Conservation (phyloP, 108 stramenopile species). For the Skeletonema tropicum region DNA sequence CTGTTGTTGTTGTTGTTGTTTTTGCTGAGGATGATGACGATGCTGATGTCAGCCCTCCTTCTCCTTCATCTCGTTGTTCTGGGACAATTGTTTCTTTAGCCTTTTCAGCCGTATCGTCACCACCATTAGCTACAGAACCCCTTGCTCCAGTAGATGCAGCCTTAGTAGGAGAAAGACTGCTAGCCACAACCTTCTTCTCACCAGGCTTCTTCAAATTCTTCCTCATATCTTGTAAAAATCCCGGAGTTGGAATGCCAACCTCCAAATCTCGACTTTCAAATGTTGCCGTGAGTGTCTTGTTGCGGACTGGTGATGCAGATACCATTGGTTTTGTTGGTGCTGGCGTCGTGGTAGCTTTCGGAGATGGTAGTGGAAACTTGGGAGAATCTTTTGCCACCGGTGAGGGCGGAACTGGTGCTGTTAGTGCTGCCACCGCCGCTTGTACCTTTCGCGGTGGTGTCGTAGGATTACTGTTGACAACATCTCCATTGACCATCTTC, state of each 20-base stretch:
- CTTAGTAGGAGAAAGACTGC: neutral
- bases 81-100: neutral
- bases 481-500: neutral
- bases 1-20: neutral
- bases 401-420: neutral
- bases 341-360: neutral
- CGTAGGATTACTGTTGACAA: neutral
- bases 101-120: neutral
- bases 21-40: slow-evolving; percentile 8
- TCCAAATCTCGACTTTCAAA: slow-evolving; percentile 25
- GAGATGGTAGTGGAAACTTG: neutral
- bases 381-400: neutral
- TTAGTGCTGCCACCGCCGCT: neutral
- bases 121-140: neutral
- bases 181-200: neutral
- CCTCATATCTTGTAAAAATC: slow-evolving; percentile 25
- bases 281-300: neutral
- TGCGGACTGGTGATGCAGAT: neutral
- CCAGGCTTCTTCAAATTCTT: slow-evolving; percentile 39
- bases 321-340: neutral
- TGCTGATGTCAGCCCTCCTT: neutral
- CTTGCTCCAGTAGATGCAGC: neutral
- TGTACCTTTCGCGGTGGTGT: neutral
- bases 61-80: slow-evolving; percentile 5
- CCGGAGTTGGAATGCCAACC: slow-evolving; percentile 39